These are phyloP conservation scores for Chernovozyma aurita DNA, from an alignment of 1,139 yeast genomes.

Conservation along the genomic window DNA sequence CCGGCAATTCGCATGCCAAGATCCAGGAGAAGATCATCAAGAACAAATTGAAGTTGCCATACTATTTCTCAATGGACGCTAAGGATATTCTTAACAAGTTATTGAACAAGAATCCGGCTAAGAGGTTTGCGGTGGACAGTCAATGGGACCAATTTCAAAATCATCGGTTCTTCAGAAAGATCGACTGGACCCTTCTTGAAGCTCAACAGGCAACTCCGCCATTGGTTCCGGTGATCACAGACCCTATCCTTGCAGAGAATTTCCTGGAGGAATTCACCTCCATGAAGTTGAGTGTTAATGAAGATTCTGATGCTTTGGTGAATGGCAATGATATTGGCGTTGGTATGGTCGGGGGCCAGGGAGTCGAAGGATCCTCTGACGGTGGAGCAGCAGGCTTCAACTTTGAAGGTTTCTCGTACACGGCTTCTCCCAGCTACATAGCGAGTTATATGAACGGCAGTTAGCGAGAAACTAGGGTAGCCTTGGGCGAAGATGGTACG, in stretches of 20 bases:
- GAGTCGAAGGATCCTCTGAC: not conserved
- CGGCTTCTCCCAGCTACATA: constrained; percentile 5
- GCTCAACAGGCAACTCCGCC: constrained; percentile 23
- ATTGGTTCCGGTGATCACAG: constrained; percentile 29
- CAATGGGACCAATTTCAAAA: constrained; percentile 29
- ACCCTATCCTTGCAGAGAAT: constrained; percentile 32
- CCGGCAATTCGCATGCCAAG: constrained; percentile 76
- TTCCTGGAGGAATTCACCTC: constrained; percentile 28
- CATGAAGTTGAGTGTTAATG: constrained; percentile 10
- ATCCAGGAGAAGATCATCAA: constrained; percentile 75
- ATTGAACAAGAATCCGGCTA: constrained; percentile 66
- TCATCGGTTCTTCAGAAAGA: constrained; percentile 30
- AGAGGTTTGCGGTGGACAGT: constrained; percentile 64
- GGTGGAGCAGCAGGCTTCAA: not conserved
- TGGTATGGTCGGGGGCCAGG: too few relatives aligned
- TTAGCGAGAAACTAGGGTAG: too few relatives aligned
- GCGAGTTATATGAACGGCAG: not conserved
- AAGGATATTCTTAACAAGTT: constrained; percentile 70
- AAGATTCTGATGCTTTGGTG: not conserved
- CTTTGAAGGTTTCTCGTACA: constrained; percentile 7
- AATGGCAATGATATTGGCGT: not conserved
- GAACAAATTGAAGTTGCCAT: constrained; percentile 67
- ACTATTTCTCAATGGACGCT: constrained; percentile 74
- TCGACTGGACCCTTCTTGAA: constrained; percentile 25
- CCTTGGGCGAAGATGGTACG: too few relatives aligned